A percentile compares a stretch with the other conserved stretches of the same genome.
Evolutionary conservation across 164 flowering plant genomes (phyloP).

Genomic region (Piper betle): DNA sequence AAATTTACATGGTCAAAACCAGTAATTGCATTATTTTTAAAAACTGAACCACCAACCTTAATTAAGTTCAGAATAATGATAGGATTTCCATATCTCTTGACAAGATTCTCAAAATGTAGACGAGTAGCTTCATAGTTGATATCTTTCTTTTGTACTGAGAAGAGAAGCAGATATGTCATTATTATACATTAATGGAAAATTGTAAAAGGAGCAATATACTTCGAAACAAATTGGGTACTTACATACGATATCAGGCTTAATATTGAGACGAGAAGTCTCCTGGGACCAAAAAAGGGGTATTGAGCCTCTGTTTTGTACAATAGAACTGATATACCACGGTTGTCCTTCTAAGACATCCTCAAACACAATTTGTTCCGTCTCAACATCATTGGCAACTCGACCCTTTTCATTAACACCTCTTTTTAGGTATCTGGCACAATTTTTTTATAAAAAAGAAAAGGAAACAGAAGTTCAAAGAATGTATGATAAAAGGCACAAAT

Average conservation of each 20-base stretch:
- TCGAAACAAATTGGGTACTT: conserved; percentile 11
- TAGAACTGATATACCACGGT: conserved; percentile 55
- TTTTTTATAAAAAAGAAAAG: not conserved
- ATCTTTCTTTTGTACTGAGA: conserved; percentile 77
- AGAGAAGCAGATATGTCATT: not conserved
- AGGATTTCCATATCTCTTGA: conserved; percentile 82
- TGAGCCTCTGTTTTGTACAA: conserved; percentile 90
- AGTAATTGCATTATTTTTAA: not conserved
- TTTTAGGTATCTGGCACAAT: conserved; percentile 52
- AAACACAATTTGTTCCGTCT: conserved; percentile 90
- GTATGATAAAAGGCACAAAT: not conserved
- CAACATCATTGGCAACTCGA: conserved; percentile 97
- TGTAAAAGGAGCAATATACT: not conserved
- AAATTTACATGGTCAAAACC: not conserved
- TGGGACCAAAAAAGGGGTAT: conserved; percentile 99
- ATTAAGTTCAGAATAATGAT: conserved; percentile 80
- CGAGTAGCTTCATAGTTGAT: conserved; percentile 62
- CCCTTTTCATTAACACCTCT: conserved; percentile 95
- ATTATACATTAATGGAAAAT: too few species aligned
- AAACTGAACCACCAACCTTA: conserved; percentile 40
- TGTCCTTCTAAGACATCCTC: conserved; percentile 59
- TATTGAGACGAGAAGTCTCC: conserved; percentile 77
- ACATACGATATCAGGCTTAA: conserved; percentile 84
- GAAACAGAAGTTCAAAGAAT: conserved; percentile 2
- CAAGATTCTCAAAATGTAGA: conserved; percentile 90